These are phyloP conservation scores for Fusarium equiseti DNA, from an alignment of 2,329 filamentous ascomycete species.

Conservation along the genomic window DNA sequence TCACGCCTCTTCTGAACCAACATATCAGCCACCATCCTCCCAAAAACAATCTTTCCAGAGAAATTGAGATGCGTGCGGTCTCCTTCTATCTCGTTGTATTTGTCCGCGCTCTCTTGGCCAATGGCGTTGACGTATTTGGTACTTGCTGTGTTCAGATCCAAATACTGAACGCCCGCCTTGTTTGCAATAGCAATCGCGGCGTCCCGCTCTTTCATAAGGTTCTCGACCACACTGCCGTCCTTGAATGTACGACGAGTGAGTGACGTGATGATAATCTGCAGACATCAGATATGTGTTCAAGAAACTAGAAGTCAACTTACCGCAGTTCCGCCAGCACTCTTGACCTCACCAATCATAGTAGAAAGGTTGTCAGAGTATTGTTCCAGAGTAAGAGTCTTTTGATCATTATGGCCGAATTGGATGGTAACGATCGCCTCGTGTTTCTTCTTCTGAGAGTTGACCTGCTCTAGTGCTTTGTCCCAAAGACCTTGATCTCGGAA, in stretches of 20 bases:
- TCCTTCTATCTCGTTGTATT: conserved; percentile 21
- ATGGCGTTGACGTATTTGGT: conserved; percentile 26
- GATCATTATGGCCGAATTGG: conserved; percentile 20
- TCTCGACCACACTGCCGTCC: conserved; percentile 12
- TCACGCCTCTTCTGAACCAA: conserved; percentile 18
- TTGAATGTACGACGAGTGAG: conserved; percentile 23
- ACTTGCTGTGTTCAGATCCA: conserved; percentile 12
- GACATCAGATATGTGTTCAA: not conserved
- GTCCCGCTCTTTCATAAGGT: conserved; percentile 8
- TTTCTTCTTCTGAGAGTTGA: not conserved
- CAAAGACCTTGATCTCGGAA: conserved; percentile 14
- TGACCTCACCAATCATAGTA: conserved; percentile 4
- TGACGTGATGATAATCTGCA: conserved; percentile 11
- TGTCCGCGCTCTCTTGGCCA: conserved; percentile 15
- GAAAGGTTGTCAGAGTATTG: conserved; percentile 18
- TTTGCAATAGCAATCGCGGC: conserved; percentile 14
- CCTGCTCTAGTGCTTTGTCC: not conserved
- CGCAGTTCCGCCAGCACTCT: conserved; percentile 17
- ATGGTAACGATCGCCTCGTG: conserved; percentile 23
- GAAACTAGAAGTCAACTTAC: not conserved
- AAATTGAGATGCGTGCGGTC: conserved; percentile 18
- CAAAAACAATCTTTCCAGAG: conserved; percentile 15
- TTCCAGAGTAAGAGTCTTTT: conserved; percentile 21
- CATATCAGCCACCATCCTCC: conserved; percentile 20
- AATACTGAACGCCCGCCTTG: not conserved